phyloP scores from a whole-genome alignment of 2,329 filamentous ascomycete genomes.

The Apiospora marii region DNA sequence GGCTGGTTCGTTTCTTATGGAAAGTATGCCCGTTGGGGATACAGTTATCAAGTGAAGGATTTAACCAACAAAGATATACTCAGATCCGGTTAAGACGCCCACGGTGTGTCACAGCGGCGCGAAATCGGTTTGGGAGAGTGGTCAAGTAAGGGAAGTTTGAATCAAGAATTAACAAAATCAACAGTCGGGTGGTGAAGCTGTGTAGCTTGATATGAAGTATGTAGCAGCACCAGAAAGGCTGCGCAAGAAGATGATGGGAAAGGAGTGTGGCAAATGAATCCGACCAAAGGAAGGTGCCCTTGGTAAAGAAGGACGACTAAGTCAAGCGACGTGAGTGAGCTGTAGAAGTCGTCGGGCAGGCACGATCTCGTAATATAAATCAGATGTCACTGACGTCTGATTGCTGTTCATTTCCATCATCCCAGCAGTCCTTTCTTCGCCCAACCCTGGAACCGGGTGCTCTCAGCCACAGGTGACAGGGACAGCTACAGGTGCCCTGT shows the following conservation, averaged over 20 bases:
- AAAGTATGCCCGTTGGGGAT: neutral
- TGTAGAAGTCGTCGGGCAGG: neutral
- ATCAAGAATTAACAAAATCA: neutral
- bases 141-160: neutral
- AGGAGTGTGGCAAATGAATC: neutral
- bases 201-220: neutral
- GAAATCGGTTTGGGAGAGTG: neutral
- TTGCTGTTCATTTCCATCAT: neutral
- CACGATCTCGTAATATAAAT: conserved; percentile 19
- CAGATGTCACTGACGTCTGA: conserved; percentile 5
- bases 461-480: conserved; percentile 2
- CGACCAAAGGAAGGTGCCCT: neutral
- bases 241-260: neutral
- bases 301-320: neutral
- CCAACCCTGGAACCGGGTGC: neutral
- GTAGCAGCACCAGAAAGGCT: neutral
- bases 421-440: neutral
- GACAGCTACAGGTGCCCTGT: neutral
- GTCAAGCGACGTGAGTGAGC: neutral
- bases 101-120: neutral
- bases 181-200: neutral
- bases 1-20: neutral
- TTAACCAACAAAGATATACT: neutral
- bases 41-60: neutral
- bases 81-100: neutral